Evolutionary conservation across 345 rosid species (phyloP).

Genomic region (Turritis glabra): DNA sequence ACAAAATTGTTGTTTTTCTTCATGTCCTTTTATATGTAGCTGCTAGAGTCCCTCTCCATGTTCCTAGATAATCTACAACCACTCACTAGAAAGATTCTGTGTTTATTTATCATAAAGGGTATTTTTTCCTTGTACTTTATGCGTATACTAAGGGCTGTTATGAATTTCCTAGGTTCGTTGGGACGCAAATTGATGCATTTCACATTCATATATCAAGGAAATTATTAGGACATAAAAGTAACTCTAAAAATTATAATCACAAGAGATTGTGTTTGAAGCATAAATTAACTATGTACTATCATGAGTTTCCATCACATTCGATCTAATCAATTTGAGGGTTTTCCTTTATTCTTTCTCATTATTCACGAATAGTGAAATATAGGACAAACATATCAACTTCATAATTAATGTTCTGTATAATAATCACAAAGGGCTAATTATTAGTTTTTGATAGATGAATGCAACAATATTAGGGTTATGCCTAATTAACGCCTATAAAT

Average conservation of each 20-base stretch:
- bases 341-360: neutral
- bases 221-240: neutral
- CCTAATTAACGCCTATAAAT: neutral
- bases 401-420: neutral
- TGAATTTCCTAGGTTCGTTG: neutral
- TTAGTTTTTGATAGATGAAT: neutral
- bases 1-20: slow-evolving; percentile 8
- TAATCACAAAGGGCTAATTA: neutral
- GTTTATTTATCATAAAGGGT: neutral
- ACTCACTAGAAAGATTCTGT: neutral
- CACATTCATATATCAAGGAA: neutral
- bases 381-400: neutral
- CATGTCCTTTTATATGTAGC: neutral
- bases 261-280: neutral
- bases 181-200: neutral
- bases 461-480: neutral
- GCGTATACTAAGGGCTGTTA: neutral
- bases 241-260: neutral
- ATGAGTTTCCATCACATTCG: too few relatives aligned
- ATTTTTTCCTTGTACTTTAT: neutral
- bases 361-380: neutral
- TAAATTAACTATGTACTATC: neutral
- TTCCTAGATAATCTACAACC: slow-evolving; percentile 28
- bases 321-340: too few relatives aligned
- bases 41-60: neutral